Evolutionary conservation across 495 filamentous ascomycete species (phyloP).

Genomic region (Neurospora sp.): DNA sequence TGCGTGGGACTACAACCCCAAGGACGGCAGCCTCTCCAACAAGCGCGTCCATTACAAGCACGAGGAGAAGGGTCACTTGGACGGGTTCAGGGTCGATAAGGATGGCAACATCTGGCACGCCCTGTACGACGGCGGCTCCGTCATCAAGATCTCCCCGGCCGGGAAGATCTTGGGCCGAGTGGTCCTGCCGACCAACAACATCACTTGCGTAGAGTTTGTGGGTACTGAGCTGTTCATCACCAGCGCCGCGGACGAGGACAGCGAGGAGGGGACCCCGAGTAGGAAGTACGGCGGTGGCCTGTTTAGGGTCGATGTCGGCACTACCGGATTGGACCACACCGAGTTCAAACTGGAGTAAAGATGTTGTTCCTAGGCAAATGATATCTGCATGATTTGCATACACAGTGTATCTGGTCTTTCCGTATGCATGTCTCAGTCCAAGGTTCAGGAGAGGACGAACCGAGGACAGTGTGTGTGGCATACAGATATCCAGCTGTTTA

Average conservation of each 20-base stretch:
- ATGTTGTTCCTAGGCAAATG: neutral
- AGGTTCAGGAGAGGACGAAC: neutral
- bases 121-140: slow-evolving; percentile 59
- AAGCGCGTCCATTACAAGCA: slow-evolving; percentile 57
- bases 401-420: neutral
- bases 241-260: slow-evolving; percentile 51
- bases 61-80: slow-evolving; percentile 52
- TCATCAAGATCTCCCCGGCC: slow-evolving; percentile 55
- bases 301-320: slow-evolving; percentile 59
- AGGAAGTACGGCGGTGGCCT: slow-evolving; percentile 53
- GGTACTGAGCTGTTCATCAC: slow-evolving; percentile 70
- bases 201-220: slow-evolving; percentile 64
- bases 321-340: slow-evolving; percentile 46
- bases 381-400: neutral
- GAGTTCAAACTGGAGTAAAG: slow-evolving; percentile 38
- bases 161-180: slow-evolving; percentile 59
- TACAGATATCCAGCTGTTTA: neutral
- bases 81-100: slow-evolving; percentile 64
- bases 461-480: neutral
- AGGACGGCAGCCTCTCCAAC: slow-evolving; percentile 53
- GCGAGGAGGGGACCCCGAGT: slow-evolving; percentile 39
- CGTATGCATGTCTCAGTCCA: neutral
- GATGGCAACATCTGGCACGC: slow-evolving; percentile 70
- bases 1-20: slow-evolving; percentile 62
- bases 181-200: slow-evolving; percentile 53